These are phyloP conservation scores for Arxiozyma bovina DNA, from an alignment of 1,139 yeast species.

Conservation along the genomic window DNA sequence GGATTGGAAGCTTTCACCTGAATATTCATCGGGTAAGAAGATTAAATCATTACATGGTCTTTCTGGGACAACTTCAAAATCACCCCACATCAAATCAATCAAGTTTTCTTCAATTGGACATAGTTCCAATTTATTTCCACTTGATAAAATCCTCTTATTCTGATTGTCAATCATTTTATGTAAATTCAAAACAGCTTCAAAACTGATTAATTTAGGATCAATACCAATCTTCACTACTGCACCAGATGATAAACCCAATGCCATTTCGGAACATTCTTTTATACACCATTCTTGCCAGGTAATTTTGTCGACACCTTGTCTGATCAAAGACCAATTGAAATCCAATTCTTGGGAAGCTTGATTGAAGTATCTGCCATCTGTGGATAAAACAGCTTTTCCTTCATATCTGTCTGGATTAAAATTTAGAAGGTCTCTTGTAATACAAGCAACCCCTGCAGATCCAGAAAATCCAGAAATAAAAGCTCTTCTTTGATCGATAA, in stretches of 20 bases:
- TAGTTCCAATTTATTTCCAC: conserved; percentile 43
- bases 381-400: conserved; percentile 66
- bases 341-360: conserved; percentile 88
- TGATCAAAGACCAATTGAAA: conserved; percentile 76
- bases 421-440: conserved; percentile 56
- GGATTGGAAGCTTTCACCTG: conserved; percentile 41
- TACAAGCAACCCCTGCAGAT: conserved; percentile 86
- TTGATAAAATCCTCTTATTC: conserved; percentile 19
- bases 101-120: conserved; percentile 62
- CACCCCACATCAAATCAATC: conserved; percentile 67
- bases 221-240: conserved; percentile 34
- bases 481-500: conserved; percentile 72
- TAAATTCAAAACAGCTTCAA: conserved; percentile 35
- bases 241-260: conserved; percentile 33
- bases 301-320: conserved; percentile 69
- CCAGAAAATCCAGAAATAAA: conserved; percentile 90
- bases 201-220: conserved; percentile 65
- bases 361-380: conserved; percentile 90
- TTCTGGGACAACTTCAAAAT: conserved; percentile 42
- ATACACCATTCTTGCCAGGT: conserved; percentile 88
- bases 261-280: conserved; percentile 50
- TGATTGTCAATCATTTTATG: conserved; percentile 27
- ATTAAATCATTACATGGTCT: conserved; percentile 39
- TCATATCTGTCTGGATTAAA: conserved; percentile 33
- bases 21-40: conserved; percentile 37